Evolutionary conservation across 495 filamentous ascomycete species (phyloP).

Genomic region (Penicillium paradoxum): DNA sequence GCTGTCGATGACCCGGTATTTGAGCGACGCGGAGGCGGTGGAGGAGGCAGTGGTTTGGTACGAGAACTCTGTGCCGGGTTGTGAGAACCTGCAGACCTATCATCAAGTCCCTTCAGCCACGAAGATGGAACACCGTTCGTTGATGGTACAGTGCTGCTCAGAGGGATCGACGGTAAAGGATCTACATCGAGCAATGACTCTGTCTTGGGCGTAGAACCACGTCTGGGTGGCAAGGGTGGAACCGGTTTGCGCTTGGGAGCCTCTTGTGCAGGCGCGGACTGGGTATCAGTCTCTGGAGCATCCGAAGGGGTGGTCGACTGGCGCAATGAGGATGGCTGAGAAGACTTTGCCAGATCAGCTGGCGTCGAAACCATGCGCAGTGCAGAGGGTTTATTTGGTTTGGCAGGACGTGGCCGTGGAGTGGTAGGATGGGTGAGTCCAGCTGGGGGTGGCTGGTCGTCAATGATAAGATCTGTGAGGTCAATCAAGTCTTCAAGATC

Average conservation of each 20-base stretch:
- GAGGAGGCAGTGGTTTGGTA: slow-evolving; percentile 26
- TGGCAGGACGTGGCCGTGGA: slow-evolving; percentile 47
- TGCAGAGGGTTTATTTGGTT: slow-evolving; percentile 63
- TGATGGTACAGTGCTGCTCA: slow-evolving; percentile 10
- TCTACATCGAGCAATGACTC: slow-evolving; percentile 16
- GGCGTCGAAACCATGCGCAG: slow-evolving; percentile 44
- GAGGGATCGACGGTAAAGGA: slow-evolving; percentile 10
- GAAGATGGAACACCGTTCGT: slow-evolving; percentile 3
- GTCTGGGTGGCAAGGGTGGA: slow-evolving; percentile 43
- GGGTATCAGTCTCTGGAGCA: neutral
- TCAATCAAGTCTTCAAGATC: slow-evolving; percentile 59
- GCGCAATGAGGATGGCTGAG: neutral
- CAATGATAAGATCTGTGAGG: slow-evolving; percentile 52
- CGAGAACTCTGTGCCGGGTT: slow-evolving; percentile 8
- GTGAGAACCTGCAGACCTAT: neutral
- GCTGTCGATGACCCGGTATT: slow-evolving; percentile 25
- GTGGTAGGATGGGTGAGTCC: slow-evolving; percentile 17
- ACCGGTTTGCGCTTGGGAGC: slow-evolving; percentile 38
- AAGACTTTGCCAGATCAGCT: slow-evolving; percentile 5
- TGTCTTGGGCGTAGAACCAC: slow-evolving; percentile 21
- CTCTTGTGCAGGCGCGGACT: slow-evolving; percentile 11
- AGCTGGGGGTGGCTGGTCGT: slow-evolving; percentile 5
- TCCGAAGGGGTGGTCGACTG: neutral
- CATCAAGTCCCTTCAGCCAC: neutral
- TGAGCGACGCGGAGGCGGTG: slow-evolving; percentile 35